Evolutionary conservation across 805 yeast species (phyloP), one percentile per base, ranked within the genome.

Genomic region (Candida caryicola): DNA sequence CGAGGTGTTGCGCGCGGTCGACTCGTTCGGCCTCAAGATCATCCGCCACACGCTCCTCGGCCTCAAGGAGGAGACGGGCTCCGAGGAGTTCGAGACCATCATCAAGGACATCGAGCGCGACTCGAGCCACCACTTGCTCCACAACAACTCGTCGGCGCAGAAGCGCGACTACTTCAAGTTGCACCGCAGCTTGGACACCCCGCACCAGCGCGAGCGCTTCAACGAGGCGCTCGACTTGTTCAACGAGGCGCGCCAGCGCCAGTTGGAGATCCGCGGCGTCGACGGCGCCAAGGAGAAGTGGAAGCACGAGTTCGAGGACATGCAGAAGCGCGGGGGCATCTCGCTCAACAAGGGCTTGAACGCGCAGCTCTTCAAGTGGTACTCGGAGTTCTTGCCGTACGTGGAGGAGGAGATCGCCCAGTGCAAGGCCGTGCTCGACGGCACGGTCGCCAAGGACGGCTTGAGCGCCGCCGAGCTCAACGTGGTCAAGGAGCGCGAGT

Each of bases 251-350:
- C 77, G 99, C 56, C 96, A 93, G 59, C 67, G 76, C 32, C 74
- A 74, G 21, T 57, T 93, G 23, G 99, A 93, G 60, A 67, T 78
- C 14, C 74, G 84, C 41, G 91, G 95, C 2, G 69, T 85, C 1
- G 90, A 85, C 46, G 90, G 91, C 1, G 95, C 98, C 0, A 79
- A 77, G 45, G 87, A 82, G 52, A 83, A 85, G 58, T 91, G 99
- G 99, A 82, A 79, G 56, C 82, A 81, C 49, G 90, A 82, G 46
- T 83, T 77, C 49, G 95, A 87, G 50, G 79, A 76, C 37, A 71
- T 79, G 53, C 69, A 70, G 41, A 69, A 73, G 33, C 71, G 82
- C 47, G 87, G 87, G 16, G 78, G 72, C 9, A 54, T 76, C 37
- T 58, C 77, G 3, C 59, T 79, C 27, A 75, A 78, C 32, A 76